Evolutionary conservation across 2,329 filamentous ascomycete genomes (phyloP).

Genomic region (Trichoderma koningii): DNA sequence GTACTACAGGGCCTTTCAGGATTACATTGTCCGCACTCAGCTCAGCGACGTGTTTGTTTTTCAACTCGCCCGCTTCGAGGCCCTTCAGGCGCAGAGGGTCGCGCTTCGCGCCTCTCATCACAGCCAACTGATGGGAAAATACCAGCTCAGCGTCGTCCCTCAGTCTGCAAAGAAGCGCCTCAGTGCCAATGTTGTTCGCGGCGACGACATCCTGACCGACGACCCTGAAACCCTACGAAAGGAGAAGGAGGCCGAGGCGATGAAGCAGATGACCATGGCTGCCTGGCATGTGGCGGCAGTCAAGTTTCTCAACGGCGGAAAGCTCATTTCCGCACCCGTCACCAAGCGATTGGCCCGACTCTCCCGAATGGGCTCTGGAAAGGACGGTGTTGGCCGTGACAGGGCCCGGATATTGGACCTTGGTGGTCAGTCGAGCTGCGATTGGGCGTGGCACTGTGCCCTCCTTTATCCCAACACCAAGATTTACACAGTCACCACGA

Average conservation of each 20-base stretch:
- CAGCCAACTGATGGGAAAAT: conserved; percentile 82
- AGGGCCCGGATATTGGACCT: conserved; percentile 78
- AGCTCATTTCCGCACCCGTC: conserved; percentile 64
- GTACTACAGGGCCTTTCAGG: conserved; percentile 86
- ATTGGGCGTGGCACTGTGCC: conserved; percentile 96
- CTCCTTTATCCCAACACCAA: conserved; percentile 81
- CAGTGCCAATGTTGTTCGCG: conserved; percentile 72
- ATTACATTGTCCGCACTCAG: conserved; percentile 66
- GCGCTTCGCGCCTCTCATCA: conserved; percentile 72
- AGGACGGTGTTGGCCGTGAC: conserved; percentile 49
- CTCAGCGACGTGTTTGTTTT: conserved; percentile 79
- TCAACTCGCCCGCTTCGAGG: conserved; percentile 81
- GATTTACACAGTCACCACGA: conserved; percentile 84
- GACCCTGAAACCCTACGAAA: conserved; percentile 64
- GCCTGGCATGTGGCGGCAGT: conserved; percentile 63
- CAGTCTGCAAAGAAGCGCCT: conserved; percentile 71
- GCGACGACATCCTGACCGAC: conserved; percentile 64
- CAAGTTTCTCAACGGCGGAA: conserved; percentile 65
- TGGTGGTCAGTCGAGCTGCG: conserved; percentile 79
- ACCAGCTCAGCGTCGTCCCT: conserved; percentile 70
- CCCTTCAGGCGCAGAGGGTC: conserved; percentile 79
- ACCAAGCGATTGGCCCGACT: conserved; percentile 62
- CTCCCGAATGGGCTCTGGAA: conserved; percentile 51
- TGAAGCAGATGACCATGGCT: conserved; percentile 66
- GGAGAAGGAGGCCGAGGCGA: conserved; percentile 80